Conservation (phyloP, 163 green algal species). For the Volvox carteri region DNA sequence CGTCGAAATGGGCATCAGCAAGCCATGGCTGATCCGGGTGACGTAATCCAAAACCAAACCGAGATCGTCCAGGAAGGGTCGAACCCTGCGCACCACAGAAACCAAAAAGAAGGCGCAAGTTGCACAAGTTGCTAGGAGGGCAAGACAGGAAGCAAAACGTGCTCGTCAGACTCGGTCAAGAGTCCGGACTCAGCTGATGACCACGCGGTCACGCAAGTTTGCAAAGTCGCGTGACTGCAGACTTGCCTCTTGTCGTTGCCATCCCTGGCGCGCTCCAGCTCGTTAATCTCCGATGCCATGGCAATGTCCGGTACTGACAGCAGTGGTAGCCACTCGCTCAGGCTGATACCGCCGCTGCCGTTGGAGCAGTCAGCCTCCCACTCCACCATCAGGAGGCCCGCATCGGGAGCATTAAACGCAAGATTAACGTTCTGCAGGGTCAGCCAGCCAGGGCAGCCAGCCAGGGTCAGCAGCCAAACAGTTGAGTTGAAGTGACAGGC, state of each 20-base stretch:
- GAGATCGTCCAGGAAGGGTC: constrained; percentile 4
- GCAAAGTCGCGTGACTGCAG: too few species aligned
- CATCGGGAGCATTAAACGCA: not conserved
- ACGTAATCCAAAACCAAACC: constrained; percentile 38
- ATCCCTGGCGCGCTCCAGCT: not conserved
- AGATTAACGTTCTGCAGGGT: not conserved
- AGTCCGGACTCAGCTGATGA: too few species aligned
- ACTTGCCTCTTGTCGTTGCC: not conserved
- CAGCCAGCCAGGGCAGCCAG: too few species aligned
- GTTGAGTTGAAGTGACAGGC: too few species aligned
- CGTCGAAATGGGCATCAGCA: constrained; percentile 22
- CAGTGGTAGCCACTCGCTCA: constrained; percentile 18
- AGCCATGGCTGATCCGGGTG: not conserved
- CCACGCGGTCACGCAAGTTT: too few species aligned
- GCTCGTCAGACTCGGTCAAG: too few species aligned
- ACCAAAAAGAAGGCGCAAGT: not conserved
- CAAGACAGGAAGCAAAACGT: too few species aligned
- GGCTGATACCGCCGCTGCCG: not conserved
- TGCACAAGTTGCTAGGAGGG: too few species aligned
- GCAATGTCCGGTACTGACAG: not conserved
- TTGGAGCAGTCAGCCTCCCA: not conserved
- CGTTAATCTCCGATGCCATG: constrained; percentile 37
- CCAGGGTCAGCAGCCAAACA: too few species aligned
- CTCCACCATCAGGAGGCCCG: constrained; percentile 34
- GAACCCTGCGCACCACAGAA: not conserved